These are phyloP conservation scores for Vanrija sp. DNA, from an alignment of 1,284 basidiomycete genomes.

Conservation along the genomic window DNA sequence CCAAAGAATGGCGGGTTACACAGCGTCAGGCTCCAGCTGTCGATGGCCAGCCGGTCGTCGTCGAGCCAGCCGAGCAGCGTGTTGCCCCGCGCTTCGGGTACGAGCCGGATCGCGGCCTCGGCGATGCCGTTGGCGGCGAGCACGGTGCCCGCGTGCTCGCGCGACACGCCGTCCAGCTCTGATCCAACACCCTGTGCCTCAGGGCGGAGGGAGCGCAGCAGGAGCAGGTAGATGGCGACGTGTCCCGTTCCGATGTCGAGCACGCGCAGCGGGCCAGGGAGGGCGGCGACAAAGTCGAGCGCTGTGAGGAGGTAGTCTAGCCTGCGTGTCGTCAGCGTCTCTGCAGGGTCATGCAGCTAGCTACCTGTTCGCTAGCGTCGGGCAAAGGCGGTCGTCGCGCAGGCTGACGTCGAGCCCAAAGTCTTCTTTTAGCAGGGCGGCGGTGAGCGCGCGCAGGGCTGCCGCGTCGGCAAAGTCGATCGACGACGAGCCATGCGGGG, in stretches of 20 bases:
- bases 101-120: neutral
- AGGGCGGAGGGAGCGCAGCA: constrained; percentile 60
- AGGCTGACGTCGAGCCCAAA: constrained; percentile 63
- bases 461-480: constrained; percentile 70
- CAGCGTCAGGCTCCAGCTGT: constrained; percentile 62
- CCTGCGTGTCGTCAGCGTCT: constrained; percentile 49
- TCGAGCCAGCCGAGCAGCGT: neutral
- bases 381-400: constrained; percentile 72
- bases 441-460: constrained; percentile 69
- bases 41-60: neutral
- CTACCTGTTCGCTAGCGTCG: constrained; percentile 58
- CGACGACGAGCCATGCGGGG: constrained; percentile 15
- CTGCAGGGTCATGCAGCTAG: neutral
- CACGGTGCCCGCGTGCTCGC: constrained; percentile 56
- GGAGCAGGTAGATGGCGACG: constrained; percentile 81
- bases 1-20: constrained; percentile 95
- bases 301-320: constrained; percentile 74
- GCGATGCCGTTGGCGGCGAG: constrained; percentile 57
- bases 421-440: constrained; percentile 69
- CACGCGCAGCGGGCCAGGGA: constrained; percentile 29
- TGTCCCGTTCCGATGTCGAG: constrained; percentile 77
- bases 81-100: neutral
- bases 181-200: constrained; percentile 60
- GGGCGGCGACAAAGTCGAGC: constrained; percentile 56
- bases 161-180: constrained; percentile 68